Evolutionary conservation across 23 red algal genomes (phyloP).

Genomic region (Gracilaria vermiculophylla): DNA sequence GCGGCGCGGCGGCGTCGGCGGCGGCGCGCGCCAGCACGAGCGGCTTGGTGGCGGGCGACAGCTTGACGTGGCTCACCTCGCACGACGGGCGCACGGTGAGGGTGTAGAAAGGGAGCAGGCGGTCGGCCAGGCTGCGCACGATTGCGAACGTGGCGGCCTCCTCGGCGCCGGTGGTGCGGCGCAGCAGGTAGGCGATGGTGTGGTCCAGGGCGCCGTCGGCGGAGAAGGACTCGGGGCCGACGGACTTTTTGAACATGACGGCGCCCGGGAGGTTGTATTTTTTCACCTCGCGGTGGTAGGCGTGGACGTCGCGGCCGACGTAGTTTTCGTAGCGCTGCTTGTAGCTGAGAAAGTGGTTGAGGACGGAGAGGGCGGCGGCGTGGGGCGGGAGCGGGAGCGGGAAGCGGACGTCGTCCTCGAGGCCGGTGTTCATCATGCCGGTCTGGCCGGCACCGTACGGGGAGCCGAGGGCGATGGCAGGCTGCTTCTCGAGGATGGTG

Average conservation of each 20-base stretch:
- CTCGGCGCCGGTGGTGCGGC: conserved; percentile 6
- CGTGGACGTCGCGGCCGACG: background rate
- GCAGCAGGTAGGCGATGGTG: background rate
- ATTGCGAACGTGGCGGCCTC: background rate
- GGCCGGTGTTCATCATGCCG: conserved; percentile 14
- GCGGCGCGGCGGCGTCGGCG: no score
- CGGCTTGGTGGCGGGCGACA: no score
- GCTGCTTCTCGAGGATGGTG: conserved; percentile 34
- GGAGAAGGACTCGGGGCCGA: background rate
- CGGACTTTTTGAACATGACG: conserved; percentile 17
- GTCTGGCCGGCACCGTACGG: background rate
- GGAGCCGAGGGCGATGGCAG: background rate
- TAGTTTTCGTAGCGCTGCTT: background rate
- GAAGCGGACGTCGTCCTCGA: conserved; percentile 14
- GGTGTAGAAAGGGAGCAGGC: background rate
- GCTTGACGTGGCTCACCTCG: background rate
- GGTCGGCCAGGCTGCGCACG: background rate
- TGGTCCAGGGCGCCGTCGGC: background rate
- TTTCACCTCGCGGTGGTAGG: background rate
- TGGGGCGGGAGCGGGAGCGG: background rate
- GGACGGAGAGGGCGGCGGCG: background rate
- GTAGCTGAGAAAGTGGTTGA: conserved; percentile 29
- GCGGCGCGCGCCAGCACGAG: no score
- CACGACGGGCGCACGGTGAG: background rate
- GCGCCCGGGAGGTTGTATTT: conserved; percentile 4